A percentile compares a stretch with the other conserved stretches of the same genome.
Conservation (phyloP, 805 yeast genomes). For the Wickerhamomyces bovis region DNA sequence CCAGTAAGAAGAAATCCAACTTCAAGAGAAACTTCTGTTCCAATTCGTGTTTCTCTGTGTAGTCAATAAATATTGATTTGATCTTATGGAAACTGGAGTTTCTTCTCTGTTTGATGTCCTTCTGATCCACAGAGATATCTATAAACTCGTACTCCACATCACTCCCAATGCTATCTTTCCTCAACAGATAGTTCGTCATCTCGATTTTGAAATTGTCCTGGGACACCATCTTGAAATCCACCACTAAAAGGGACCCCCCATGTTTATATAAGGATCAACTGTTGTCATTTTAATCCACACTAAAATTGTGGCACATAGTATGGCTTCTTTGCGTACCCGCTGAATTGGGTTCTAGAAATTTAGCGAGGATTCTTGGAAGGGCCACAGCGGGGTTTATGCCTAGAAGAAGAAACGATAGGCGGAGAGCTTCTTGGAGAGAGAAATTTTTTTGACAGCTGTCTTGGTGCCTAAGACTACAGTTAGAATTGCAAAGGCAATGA, state of each 20-base stretch:
- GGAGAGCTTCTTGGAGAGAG: neutral
- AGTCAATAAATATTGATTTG: conserved; percentile 14
- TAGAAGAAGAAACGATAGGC: neutral
- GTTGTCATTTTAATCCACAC: neutral
- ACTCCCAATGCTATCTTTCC: neutral
- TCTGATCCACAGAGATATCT: conserved; percentile 3
- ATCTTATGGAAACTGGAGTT: conserved; percentile 7
- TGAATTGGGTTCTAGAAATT: neutral
- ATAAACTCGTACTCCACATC: conserved; percentile 4
- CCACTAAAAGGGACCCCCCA: neutral
- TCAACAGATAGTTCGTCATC: conserved; percentile 7
- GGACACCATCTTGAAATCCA: neutral
- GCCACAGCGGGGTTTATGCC: neutral
- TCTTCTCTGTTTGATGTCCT: conserved; percentile 2
- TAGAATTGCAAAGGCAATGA: neutral
- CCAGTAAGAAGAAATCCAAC: conserved; percentile 33
- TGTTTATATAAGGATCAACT: neutral
- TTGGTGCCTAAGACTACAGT: neutral
- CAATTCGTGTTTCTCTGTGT: conserved; percentile 27
- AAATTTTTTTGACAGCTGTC: neutral
- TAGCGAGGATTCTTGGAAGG: neutral
- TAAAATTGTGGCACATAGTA: neutral
- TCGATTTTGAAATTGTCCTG: conserved; percentile 2
- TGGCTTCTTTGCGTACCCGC: neutral
- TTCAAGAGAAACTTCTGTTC: conserved; percentile 30